Evolutionary conservation across 176 grass and related monocot genomes (phyloP), one percentile per base, ranked within the genome.

Genomic region (Chloris gayana): DNA sequence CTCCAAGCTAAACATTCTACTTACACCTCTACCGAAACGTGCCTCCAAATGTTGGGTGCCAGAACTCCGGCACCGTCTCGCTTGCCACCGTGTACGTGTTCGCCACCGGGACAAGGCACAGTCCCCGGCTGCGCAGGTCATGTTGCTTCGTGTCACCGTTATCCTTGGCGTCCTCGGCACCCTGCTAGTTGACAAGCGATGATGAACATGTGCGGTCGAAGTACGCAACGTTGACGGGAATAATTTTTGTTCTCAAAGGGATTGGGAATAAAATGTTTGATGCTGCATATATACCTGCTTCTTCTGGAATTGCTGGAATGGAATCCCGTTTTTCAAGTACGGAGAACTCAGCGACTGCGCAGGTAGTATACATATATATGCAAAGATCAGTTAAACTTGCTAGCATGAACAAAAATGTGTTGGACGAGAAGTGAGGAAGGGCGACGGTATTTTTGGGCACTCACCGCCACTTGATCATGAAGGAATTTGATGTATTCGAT

Each of bases 401-500:
- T 12, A 44, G 44, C 11, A 72, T 37, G 54, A 38, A 64, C 19
- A 72, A 80, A 80, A 10, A 76, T 70, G n/a, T n/a, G 22, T 35
- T 11, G 14, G 25, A 46, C 7, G 32, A 59, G 3, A 12, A 44
- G 41, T 30, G 2, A 68, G 60, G 24, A 6, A 45, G 27, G n/a
- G 29, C 29, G 29, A 45, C 68, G 75, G 10, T 30, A 79, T 61
- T 88, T n/a, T 69, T 12, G 30, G 54, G 37, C 45, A 88, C 96
- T 89, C 83, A 98, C 96, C 41, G 80, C 84, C 81, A 95, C 96
- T 98, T 98, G 96, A 38, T 93, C 90, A 66, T 98, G 96, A 81
- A 98, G 85, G 88, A 98, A 91, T 83, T 95, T 98, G 85, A 98
- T 95, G 90, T 93, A 98, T 76, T 93, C 92, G 64, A 91, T 91